Percentiles rank a stretch among this genome's conserved stretches.
phyloP scores from a whole-genome alignment of 2,329 filamentous ascomycete genomes.

The Xylariaceae sp. region DNA sequence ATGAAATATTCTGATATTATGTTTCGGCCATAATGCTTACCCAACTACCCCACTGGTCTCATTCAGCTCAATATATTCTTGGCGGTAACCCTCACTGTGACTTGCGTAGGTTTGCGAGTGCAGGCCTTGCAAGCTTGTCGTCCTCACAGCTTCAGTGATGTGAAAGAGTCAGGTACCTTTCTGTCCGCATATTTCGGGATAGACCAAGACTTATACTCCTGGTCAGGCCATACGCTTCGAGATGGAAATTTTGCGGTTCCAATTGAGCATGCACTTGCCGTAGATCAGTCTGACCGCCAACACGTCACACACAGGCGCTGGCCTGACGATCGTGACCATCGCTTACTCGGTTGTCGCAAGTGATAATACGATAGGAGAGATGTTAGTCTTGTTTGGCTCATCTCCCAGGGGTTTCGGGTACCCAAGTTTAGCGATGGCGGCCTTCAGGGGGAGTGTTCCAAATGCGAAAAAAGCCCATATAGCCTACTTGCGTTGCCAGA shows the following conservation, averaged over 20 bases:
- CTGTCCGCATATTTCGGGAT: background rate
- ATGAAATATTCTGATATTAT: too few species aligned
- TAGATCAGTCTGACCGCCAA: background rate
- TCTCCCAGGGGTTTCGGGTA: slow-evolving; percentile 17
- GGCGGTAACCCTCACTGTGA: background rate
- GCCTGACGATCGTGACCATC: slow-evolving; percentile 19
- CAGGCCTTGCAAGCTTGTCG: background rate
- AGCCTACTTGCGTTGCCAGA: slow-evolving; percentile 22
- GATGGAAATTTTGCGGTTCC: background rate
- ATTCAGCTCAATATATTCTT: background rate
- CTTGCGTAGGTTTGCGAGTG: background rate
- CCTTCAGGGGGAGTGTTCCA: slow-evolving; percentile 23
- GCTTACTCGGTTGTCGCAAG: slow-evolving; percentile 20
- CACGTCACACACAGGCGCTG: slow-evolving; percentile 13
- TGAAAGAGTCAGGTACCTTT: background rate
- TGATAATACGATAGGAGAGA: slow-evolving; percentile 18
- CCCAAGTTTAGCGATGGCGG: slow-evolving; percentile 20
- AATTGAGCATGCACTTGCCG: background rate
- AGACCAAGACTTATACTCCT: background rate
- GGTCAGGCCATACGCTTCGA: background rate
- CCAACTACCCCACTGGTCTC: too few species aligned
- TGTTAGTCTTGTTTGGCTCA: slow-evolving; percentile 16
- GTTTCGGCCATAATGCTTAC: too few species aligned
- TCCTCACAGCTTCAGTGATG: background rate
- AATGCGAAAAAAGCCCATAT: slow-evolving; percentile 27